Evolutionary conservation across 768 basidiomycete species (phyloP), one percentile per base, ranked within the genome.

Genomic region (Cubamyces lactineus): DNA sequence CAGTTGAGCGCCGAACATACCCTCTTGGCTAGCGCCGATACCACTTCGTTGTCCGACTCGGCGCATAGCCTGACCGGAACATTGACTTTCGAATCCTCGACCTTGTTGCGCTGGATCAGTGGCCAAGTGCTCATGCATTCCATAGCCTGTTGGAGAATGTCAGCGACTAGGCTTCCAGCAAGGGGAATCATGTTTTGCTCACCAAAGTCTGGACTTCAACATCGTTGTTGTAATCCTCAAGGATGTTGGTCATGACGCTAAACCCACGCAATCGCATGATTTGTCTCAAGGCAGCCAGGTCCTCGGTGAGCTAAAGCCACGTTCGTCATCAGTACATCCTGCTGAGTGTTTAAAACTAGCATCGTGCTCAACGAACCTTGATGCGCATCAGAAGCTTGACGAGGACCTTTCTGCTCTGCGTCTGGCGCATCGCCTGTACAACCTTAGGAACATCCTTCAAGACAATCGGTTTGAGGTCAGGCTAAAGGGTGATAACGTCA

Each of bases 231-330:
- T 94, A 78, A 69, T 98, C 94, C 40, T 90, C 85, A 30, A 98
- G 76, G 41, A 98, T 81, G 69, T 91, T 92, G 47, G 86, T 88
- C 93, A 98, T 96, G 16, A 95, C 78, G 74, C 89, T 91, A 72
- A 96, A 92, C 2, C 96, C 96, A 71, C 97, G 93, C 70, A 98
- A 78, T 5, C 94, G 89, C 86, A 97, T 89, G 50, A 98, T 81
- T 72, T 94, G 87, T 30, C 92, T 82, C 24, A 94, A 78, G 13
- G 93, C 86, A 0, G 85, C 79, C 46, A 85, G 82, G 63, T 96
- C 93, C 41, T 89, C 86, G 2, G 96, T 96, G 60, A 96, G 87
- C 95, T 96, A 65, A 57, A 12, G 17, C 3, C 46, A 26, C 11
- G 11, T 8, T 51, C 23, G 12, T 7, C 34, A 47, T 16, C 41